phyloP scores from a whole-genome alignment of 1,284 basidiomycete genomes.

The Caloboletus inedulis region DNA sequence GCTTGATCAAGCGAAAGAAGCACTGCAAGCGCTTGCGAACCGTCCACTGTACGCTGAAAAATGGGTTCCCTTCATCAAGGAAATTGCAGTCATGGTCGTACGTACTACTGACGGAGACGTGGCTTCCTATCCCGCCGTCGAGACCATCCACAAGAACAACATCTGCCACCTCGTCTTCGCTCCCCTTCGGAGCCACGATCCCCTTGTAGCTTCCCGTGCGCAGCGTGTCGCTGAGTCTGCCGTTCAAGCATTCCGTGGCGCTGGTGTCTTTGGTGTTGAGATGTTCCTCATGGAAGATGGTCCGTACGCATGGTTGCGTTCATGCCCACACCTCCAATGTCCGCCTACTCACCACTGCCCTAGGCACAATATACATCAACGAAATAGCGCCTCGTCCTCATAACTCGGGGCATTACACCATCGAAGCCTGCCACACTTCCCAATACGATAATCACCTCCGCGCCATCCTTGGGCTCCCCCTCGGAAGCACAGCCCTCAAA shows the following conservation, averaged over 20 bases:
- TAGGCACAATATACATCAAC: conserved; percentile 84
- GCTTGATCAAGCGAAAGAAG: conserved; percentile 53
- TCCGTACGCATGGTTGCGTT: conserved; percentile 28
- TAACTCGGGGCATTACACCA: conserved; percentile 99
- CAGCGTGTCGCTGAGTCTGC: conserved; percentile 80
- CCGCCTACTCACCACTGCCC: background rate
- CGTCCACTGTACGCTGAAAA: conserved; percentile 88
- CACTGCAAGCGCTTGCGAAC: conserved; percentile 64
- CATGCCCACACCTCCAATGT: background rate
- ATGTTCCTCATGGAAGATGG: conserved; percentile 94
- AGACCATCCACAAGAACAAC: conserved; percentile 94
- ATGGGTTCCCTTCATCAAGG: conserved; percentile 87
- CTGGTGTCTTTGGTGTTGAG: conserved; percentile 97
- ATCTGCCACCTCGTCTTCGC: conserved; percentile 94
- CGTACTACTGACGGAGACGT: conserved; percentile 75
- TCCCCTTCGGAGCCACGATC: conserved; percentile 66
- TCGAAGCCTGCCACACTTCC: conserved; percentile 94
- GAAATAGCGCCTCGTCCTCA: conserved; percentile 99
- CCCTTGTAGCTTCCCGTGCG: conserved; percentile 61
- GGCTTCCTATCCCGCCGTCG: conserved; percentile 86
- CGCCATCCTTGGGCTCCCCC: conserved; percentile 88
- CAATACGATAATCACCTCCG: conserved; percentile 99
- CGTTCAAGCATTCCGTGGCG: conserved; percentile 79
- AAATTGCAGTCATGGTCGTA: conserved; percentile 98
- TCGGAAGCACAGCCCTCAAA: conserved; percentile 87